Conservation (phyloP, 331 rosid species). For the Erythrophleum ivorense region DNA sequence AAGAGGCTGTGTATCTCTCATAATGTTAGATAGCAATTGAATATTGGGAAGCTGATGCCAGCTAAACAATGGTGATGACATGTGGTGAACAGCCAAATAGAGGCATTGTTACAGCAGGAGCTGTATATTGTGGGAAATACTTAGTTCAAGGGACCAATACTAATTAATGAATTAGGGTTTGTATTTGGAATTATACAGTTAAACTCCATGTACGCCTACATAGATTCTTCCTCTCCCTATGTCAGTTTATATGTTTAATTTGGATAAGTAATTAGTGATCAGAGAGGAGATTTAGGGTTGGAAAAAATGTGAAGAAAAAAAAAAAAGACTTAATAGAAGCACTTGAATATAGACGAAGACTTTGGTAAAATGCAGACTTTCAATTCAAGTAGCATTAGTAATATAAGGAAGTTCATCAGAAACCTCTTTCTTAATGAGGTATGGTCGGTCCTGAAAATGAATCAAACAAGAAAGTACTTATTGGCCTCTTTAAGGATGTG, state of each 20-base stretch:
- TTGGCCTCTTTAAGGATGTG: too few relatives aligned
- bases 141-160: neutral
- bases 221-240: neutral
- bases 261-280: neutral
- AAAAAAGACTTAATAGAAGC: too few relatives aligned
- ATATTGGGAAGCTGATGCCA: neutral
- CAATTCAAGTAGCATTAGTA: too few relatives aligned
- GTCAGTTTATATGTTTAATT: neutral
- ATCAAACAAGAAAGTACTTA: too few relatives aligned
- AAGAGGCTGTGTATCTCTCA: too few relatives aligned
- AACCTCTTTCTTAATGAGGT: too few relatives aligned
- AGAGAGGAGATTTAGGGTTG: neutral
- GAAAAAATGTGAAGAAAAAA: too few relatives aligned
- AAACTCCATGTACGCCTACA: neutral
- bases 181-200: neutral
- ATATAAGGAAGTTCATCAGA: too few relatives aligned
- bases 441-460: too few relatives aligned
- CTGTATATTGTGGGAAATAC: neutral
- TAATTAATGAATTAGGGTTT: slow-evolving; percentile 1
- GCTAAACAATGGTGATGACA: neutral
- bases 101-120: neutral
- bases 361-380: too few relatives aligned
- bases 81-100: neutral
- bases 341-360: too few relatives aligned
- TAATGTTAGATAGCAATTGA: neutral